These are phyloP conservation scores for Trametes hirsuta DNA, from an alignment of 1,284 basidiomycete genomes.

Conservation along the genomic window DNA sequence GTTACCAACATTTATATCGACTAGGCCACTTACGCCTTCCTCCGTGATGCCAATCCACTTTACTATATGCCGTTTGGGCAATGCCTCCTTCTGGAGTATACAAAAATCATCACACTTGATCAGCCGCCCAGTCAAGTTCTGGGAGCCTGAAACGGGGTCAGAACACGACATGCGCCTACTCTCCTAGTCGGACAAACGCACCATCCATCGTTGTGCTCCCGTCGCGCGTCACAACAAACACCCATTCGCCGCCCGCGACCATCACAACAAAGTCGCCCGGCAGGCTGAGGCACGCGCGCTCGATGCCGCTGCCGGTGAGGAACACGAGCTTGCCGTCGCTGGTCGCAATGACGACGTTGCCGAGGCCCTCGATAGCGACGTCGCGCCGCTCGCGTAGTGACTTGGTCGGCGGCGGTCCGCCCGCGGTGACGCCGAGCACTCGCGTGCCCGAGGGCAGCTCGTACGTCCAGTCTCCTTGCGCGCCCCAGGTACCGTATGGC, in stretches of 20 bases:
- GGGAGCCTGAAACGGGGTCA: constrained; percentile 64
- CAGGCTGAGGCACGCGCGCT: constrained; percentile 82
- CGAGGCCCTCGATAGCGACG: constrained; percentile 69
- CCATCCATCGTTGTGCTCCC: constrained; percentile 91
- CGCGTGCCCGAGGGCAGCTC: constrained; percentile 68
- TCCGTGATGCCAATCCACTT: constrained; percentile 94
- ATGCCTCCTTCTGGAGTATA: constrained; percentile 80
- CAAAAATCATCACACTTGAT: constrained; percentile 90
- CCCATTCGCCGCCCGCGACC: constrained; percentile 85
- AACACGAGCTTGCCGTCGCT: constrained; percentile 88
- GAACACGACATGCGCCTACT: background rate
- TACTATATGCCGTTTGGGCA: constrained; percentile 82
- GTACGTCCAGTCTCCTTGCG: constrained; percentile 83
- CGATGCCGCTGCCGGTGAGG: constrained; percentile 89
- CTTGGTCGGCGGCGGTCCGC: constrained; percentile 54
- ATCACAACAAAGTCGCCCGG: constrained; percentile 92
- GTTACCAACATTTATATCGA: too few species aligned
- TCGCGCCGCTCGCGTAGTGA: constrained; percentile 40
- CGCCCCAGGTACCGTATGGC: constrained; percentile 82
- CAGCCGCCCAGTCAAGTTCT: constrained; percentile 86
- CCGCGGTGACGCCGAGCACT: constrained; percentile 83
- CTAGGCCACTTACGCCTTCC: constrained; percentile 71
- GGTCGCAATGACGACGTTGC: constrained; percentile 87
- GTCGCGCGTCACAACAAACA: constrained; percentile 85
- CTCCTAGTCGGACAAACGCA: constrained; percentile 38